Base-by-base conservation (phyloP, 495 filamentous ascomycete genomes). In the Annulohypoxylon maeteangense region DNA sequence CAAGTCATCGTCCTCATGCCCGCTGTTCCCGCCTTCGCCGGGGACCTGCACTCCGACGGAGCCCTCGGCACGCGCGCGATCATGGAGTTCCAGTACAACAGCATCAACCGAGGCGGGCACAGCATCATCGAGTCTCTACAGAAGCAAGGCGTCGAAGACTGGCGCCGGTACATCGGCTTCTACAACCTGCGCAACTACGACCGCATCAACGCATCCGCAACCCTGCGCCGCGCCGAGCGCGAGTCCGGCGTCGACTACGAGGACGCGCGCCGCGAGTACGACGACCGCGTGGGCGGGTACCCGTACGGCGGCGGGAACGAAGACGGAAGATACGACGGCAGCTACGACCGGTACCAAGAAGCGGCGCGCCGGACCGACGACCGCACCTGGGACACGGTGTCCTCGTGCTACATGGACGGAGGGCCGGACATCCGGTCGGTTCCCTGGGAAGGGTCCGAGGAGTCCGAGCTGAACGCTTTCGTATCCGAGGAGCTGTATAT, bases 141-240 rank as follows among this genome's bases (percentile, higher is more conserved):
- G 54, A 88, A 88, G 68, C 87, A 87, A 38, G 94, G 94, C 0
- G 86, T 92, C 58, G 86, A 93, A 63, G 81, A 86, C 45, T 81
- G 81, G 36, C 88, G 88, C 75, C 84, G 92, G 12, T 97, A 97
- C 79, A 96, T 98, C 72, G 87, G 91, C 27, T 98, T 97, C 83
- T 98, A 97, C 83, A 98, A 98, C 79, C 85, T 98, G 12, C 88
- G 95, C 44, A 97, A 89, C 77, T 97, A 95, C 77, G 95, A 98
- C 76, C 90, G 93, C 11, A 92, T 98, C 79, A 97, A 97, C 79
- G 84, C 83, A 16, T 90, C 88, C 34, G 80, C 79, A 1, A 79
- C 88, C 8, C 87, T 95, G 86, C 71, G 81, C n/a, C 77, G 84
- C 10, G 90, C 85, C 1, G 91, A 96, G 76, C 78, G 85, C 23